Evolutionary conservation across 139 green algal genomes (phyloP).

Genomic region (Zygnema circumcarinatum): DNA sequence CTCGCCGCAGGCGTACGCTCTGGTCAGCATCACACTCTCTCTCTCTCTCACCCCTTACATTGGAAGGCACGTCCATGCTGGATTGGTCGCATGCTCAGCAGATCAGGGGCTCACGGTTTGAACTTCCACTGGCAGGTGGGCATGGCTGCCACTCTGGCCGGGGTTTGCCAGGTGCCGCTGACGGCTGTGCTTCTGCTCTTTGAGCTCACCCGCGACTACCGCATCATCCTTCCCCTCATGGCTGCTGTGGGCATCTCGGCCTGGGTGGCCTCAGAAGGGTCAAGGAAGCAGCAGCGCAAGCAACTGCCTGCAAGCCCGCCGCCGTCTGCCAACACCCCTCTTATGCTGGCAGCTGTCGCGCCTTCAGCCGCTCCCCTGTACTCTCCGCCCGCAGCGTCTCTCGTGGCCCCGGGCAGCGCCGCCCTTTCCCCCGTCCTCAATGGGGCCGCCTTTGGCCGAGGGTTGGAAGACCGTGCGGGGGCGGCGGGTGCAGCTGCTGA

Average conservation of each 20-base stretch:
- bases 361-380: not conserved
- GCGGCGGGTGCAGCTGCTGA: not conserved
- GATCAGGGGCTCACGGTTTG: not conserved
- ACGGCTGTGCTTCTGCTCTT: slow-evolving; percentile 77
- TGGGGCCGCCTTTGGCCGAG: not conserved
- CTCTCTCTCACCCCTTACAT: not conserved
- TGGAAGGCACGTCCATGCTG: not conserved
- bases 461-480: not conserved
- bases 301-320: not conserved
- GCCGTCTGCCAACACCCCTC: not conserved
- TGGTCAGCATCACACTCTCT: not conserved
- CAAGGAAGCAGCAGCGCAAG: not conserved
- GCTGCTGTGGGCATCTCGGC: slow-evolving; percentile 69
- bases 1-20: slow-evolving; percentile 34
- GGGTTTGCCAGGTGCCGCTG: slow-evolving; percentile 65
- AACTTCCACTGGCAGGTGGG: slow-evolving; percentile 67
- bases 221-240: slow-evolving; percentile 80
- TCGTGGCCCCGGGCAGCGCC: not conserved
- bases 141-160: slow-evolving; percentile 78
- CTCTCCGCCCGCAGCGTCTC: not conserved
- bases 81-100: not conserved
- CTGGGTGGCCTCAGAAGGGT: slow-evolving; percentile 38
- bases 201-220: slow-evolving; percentile 81
- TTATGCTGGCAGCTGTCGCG: not conserved
- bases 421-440: not conserved